These are phyloP conservation scores for Cryptococcus amylolentus DNA, from an alignment of 1,284 basidiomycete genomes.

Conservation along the genomic window DNA sequence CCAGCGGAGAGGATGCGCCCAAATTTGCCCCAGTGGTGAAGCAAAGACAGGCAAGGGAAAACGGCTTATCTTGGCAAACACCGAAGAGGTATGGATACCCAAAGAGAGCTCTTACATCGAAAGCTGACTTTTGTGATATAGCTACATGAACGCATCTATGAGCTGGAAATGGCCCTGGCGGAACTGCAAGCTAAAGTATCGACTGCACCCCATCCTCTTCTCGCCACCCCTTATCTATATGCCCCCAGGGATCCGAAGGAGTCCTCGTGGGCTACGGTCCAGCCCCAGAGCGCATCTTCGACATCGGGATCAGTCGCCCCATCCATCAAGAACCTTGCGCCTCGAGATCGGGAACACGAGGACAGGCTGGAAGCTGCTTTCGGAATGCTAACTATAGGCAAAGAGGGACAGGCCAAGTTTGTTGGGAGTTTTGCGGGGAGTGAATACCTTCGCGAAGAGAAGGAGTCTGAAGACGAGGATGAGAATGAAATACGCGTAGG, in stretches of 20 bases:
- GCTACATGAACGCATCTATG: constrained; percentile 40
- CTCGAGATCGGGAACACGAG: constrained; percentile 16
- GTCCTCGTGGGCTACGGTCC: constrained; percentile 5
- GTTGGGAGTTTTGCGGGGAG: constrained; percentile 43
- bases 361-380: constrained; percentile 36
- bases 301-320: background rate
- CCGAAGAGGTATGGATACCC: constrained; percentile 30
- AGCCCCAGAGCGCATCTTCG: background rate
- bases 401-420: constrained; percentile 41
- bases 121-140: constrained; percentile 5
- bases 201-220: constrained; percentile 34
- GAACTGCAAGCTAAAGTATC: constrained; percentile 28
- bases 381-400: constrained; percentile 44
- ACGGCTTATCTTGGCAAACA: constrained; percentile 43
- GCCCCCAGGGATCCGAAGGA: constrained; percentile 21
- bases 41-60: constrained; percentile 44
- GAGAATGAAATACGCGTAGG: background rate
- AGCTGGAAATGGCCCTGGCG: constrained; percentile 43
- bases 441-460: constrained; percentile 36
- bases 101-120: background rate
- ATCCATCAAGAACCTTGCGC: constrained; percentile 6
- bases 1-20: constrained; percentile 42
- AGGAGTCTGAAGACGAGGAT: constrained; percentile 8
- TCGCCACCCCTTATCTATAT: constrained; percentile 33
- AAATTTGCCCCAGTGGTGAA: constrained; percentile 45